Percentiles rank a stretch among this genome's conserved stretches.
Evolutionary conservation across 345 rosid genomes (phyloP).

Genomic region (Mercurialis annua): DNA sequence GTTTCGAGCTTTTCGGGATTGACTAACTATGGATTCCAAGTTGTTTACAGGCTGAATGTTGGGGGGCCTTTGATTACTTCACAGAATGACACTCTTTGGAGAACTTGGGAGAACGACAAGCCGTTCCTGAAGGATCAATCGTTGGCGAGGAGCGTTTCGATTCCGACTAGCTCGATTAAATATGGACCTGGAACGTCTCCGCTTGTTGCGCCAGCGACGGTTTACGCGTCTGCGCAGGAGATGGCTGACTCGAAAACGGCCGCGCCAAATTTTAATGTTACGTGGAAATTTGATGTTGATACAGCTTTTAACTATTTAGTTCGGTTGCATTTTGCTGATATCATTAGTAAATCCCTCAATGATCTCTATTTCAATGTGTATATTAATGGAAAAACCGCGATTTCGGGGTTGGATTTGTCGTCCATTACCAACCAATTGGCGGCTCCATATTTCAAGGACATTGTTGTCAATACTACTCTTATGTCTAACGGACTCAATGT

Average conservation of each 20-base stretch:
- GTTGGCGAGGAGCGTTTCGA: conserved; percentile 33
- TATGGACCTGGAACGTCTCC: conserved; percentile 51
- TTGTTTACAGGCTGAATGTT: conserved; percentile 61
- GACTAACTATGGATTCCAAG: conserved; percentile 43
- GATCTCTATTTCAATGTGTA: conserved; percentile 72
- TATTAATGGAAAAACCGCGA: conserved; percentile 54
- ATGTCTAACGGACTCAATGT: conserved; percentile 43
- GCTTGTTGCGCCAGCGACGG: conserved; percentile 57
- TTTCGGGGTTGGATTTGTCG: conserved; percentile 68
- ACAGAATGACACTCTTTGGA: conserved; percentile 49
- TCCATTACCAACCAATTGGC: conserved; percentile 38
- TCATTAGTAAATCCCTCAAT: conserved; percentile 65
- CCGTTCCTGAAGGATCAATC: conserved; percentile 43
- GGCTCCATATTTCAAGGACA: conserved; percentile 63
- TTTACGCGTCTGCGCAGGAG: conserved; percentile 57
- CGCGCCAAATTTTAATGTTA: conserved; percentile 52
- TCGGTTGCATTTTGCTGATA: conserved; percentile 76
- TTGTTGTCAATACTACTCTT: conserved; percentile 54
- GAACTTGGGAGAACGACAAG: conserved; percentile 59
- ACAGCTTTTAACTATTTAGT: conserved; percentile 49
- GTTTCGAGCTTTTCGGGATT: conserved; percentile 41
- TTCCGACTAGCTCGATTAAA: conserved; percentile 42
- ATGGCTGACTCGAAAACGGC: conserved; percentile 53
- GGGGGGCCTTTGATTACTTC: conserved; percentile 68
- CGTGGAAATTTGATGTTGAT: conserved; percentile 64